These are phyloP conservation scores for Fusarium multiceps DNA, from an alignment of 2,329 filamentous ascomycete genomes.

Conservation along the genomic window DNA sequence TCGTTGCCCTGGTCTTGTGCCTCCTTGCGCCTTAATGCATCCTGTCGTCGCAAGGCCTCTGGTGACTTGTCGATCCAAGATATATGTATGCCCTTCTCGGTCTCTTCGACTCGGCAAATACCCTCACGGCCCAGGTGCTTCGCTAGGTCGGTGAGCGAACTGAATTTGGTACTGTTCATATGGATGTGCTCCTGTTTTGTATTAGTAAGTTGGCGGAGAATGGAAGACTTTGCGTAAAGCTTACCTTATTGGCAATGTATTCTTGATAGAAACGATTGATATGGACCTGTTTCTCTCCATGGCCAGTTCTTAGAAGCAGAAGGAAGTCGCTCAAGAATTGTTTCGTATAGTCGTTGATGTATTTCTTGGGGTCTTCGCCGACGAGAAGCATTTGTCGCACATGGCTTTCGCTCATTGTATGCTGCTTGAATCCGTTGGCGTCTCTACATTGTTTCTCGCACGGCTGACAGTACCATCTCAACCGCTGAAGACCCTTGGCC, in stretches of 20 bases:
- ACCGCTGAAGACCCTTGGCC: constrained; percentile 77
- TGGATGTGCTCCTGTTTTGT: constrained; percentile 75
- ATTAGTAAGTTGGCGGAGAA: neutral
- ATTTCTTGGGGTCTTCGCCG: constrained; percentile 86
- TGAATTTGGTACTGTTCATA: constrained; percentile 62
- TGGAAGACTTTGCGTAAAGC: neutral
- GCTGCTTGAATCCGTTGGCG: constrained; percentile 92
- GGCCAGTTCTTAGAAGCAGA: constrained; percentile 79
- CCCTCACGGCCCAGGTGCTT: constrained; percentile 88
- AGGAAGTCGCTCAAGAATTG: constrained; percentile 87
- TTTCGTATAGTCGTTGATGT: constrained; percentile 82
- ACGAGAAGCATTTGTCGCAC: constrained; percentile 89
- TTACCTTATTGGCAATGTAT: constrained; percentile 80
- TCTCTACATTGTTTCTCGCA: constrained; percentile 77
- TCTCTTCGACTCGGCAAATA: constrained; percentile 90
- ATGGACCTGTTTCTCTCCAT: constrained; percentile 90
- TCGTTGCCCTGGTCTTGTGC: constrained; percentile 91
- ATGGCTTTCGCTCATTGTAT: constrained; percentile 85
- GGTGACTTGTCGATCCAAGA: constrained; percentile 93
- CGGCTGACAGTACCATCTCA: constrained; percentile 91
- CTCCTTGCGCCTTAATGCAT: constrained; percentile 85
- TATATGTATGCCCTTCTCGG: constrained; percentile 84
- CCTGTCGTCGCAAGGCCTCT: constrained; percentile 82
- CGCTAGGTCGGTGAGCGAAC: constrained; percentile 81
- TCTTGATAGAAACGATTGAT: constrained; percentile 96